phyloP scores from a whole-genome alignment of 306 rosid species.

The Macrotyloma uniflorum region DNA sequence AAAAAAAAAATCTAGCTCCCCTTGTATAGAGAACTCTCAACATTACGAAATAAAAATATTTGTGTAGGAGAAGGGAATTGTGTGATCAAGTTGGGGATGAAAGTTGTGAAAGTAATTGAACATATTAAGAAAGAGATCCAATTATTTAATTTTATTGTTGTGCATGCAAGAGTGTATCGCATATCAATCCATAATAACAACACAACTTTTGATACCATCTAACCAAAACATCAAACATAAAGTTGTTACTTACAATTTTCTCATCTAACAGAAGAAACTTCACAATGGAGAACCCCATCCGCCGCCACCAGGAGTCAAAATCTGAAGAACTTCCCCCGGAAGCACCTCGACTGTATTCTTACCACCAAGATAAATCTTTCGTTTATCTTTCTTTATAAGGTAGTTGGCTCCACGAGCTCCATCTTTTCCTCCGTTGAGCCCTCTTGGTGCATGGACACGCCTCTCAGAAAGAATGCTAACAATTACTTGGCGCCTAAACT shows the following conservation, averaged over 20 bases:
- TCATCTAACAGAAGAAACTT: conserved; percentile 17
- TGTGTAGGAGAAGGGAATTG: background rate
- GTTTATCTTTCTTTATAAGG: conserved; percentile 68
- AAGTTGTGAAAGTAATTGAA: conserved; percentile 9
- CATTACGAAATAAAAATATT: background rate
- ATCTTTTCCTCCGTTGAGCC: conserved; percentile 74
- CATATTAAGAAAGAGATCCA: conserved; percentile 17
- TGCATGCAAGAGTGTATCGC: conserved; percentile 14
- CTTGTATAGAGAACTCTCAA: background rate
- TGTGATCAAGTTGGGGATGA: conserved; percentile 11
- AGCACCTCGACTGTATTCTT: conserved; percentile 71
- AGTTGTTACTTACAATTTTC: conserved; percentile 8
- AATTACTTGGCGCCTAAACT: conserved; percentile 66
- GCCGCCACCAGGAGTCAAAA: conserved; percentile 95
- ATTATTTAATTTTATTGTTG: conserved; percentile 33
- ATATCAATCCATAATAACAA: conserved; percentile 20
- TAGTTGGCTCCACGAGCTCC: conserved; percentile 88
- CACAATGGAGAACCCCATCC: conserved; percentile 75
- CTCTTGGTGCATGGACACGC: conserved; percentile 91
- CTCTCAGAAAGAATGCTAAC: conserved; percentile 95
- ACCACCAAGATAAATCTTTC: conserved; percentile 80
- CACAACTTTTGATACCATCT: background rate
- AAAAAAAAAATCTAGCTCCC: too few relatives aligned
- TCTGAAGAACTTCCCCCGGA: conserved; percentile 84
- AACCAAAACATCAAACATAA: conserved; percentile 31